Evolutionary conservation across 495 filamentous ascomycete species (phyloP), one percentile per base, ranked within the genome.

Genomic region (Aspergillus wentii): DNA sequence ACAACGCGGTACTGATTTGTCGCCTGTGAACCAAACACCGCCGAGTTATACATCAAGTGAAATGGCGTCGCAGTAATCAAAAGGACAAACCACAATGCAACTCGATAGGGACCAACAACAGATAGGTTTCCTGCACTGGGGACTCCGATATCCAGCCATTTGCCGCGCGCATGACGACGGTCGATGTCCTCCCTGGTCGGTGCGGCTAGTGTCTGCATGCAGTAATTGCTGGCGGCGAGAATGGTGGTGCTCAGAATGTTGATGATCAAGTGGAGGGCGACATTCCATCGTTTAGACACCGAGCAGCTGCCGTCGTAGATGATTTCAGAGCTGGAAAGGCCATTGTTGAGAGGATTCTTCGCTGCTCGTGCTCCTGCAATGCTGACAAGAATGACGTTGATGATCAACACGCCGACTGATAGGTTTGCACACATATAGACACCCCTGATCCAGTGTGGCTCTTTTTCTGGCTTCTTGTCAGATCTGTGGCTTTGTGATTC

Each of bases 161-260:
- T 16, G 1, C 49, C 9, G 6, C 23, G 5, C 0, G 33, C 36
- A 40, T 61, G 60, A 2, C 8, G 10, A 22, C 15, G 5, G 19
- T 62, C 42, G 1, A 60, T 33, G 3, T 59, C 56, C 8, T 42
- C 37, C 17, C 61, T 22, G 1, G 48, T 59, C 5, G 59, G 61
- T 3, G 57, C 52, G 2, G 34, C 41, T 8, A 67, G 35, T 9
- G 55, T 38, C 26, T 71, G 66, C 66, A 69, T 68, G 30, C 54
- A 62, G 33, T 64, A 62, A 23, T 56, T 61, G 21, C 57, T 59
- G 0, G 57, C 55, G 11, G 47, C 56, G 5, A 68, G 41, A 13
- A 62, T 47, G 1, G 30, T 38, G 2, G 57, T 64, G 4, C 58
- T 57, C 1, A 65, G 25, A 11, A 59, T 17, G 23, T 64, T 67